Base-by-base conservation (phyloP, 2,329 filamentous ascomycete species). In the Claviceps cyperi region DNA sequence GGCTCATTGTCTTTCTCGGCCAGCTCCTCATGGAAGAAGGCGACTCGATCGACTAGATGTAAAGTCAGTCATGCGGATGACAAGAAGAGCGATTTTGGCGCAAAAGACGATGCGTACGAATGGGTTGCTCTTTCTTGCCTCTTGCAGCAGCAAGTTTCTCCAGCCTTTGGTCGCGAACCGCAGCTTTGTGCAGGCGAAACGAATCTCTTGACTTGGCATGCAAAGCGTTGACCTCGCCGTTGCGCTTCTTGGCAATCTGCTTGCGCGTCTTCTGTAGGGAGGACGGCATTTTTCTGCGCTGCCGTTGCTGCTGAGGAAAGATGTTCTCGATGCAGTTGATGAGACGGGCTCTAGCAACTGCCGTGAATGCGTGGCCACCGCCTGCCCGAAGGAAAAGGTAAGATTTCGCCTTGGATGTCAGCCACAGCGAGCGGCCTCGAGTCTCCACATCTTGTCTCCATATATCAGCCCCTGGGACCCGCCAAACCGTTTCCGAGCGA, bases 181-280 rank as follows among this genome's bases (percentile, higher is more conserved):
- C 78, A 19, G 92, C 92, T 59, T 82, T 78, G 64, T 88, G 84
- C 55, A 97, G 72, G 48, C 87, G 79, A 61, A 84, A 79, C 3
- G 89, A 86, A 71, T 97, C 87, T 57, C 92, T 77, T 53, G 89
- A 95, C 64, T 88, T 88, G 66, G 89, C 84, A 62, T 97, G 91
- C 21, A 97, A 75, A 13, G 83, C 76, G 32, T 83, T 81, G 45
- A 87, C 76, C 39, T 81, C 80, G 19, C 81, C 80, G 56, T 81
- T 80, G 57, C 84, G 81, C 76, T 96, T 96, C 72, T 94, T 95
- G 36, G 81, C 73, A 56, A 97, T 91, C 56, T 88, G 81, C 70
- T 97, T 97, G 55, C 85, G 80, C 19, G 92, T 85, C 64, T 96
- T 97, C 55, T 80, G 71, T 6, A 96, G 69, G 43, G 83, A 79